Evolutionary conservation across 1,284 basidiomycete genomes (phyloP).

Genomic region (Heliocybe sulcata): DNA sequence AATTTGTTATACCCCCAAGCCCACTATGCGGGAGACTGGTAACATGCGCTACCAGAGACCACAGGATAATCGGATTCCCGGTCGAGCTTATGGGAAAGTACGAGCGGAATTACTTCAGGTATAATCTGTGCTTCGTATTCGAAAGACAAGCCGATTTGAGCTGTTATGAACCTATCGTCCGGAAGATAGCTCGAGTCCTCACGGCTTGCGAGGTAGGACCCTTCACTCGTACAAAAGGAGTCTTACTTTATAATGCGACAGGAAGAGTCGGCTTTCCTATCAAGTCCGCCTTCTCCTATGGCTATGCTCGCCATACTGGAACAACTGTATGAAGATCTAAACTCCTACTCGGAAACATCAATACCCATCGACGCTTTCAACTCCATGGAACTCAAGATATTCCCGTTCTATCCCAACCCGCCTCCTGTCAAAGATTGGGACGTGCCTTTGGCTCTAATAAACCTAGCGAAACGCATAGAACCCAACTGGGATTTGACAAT

Average conservation of each 20-base stretch:
- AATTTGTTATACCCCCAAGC: constrained; percentile 89
- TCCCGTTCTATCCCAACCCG: constrained; percentile 95
- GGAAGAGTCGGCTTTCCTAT: constrained; percentile 89
- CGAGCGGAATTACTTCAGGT: constrained; percentile 84
- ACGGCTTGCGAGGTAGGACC: constrained; percentile 76
- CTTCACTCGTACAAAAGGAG: background rate
- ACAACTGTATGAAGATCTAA: constrained; percentile 95
- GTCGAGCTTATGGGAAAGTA: constrained; percentile 71
- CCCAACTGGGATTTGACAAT: constrained; percentile 97
- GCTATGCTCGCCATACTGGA: constrained; percentile 86
- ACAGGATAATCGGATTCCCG: constrained; percentile 87
- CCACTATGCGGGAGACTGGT: constrained; percentile 87
- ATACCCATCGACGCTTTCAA: constrained; percentile 87
- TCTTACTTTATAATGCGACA: constrained; percentile 23
- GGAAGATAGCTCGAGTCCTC: constrained; percentile 90
- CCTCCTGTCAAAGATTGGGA: constrained; percentile 89
- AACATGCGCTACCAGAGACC: constrained; percentile 63
- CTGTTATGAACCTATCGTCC: constrained; percentile 93
- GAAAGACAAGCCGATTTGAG: constrained; percentile 83
- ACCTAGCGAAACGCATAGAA: constrained; percentile 75
- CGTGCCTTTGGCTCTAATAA: constrained; percentile 88
- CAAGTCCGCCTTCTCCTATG: constrained; percentile 61
- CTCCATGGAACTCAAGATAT: constrained; percentile 91
- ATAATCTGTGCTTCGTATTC: constrained; percentile 97
- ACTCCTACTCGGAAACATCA: constrained; percentile 93